Evolutionary conservation across 257 asterid species (phyloP).

Genomic region (Parsonsia alboflavescens): DNA sequence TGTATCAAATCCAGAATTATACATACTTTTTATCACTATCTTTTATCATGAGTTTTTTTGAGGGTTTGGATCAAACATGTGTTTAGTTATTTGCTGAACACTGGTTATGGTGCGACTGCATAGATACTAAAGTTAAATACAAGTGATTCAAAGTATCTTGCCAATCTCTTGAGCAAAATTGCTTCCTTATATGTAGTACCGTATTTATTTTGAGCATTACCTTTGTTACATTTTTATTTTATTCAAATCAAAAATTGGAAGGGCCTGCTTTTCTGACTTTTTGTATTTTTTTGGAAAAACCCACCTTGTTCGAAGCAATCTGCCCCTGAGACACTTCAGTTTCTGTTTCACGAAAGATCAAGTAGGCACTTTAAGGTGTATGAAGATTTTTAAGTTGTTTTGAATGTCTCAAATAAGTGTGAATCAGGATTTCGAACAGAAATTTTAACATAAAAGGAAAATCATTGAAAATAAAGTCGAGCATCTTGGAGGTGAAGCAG

Average conservation of each 20-base stretch:
- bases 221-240: background rate
- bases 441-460: background rate
- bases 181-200: background rate
- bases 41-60: background rate
- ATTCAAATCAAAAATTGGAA: background rate
- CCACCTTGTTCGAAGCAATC: background rate
- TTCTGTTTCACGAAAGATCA: background rate
- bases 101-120: background rate
- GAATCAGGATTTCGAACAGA: background rate
- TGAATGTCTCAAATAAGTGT: background rate
- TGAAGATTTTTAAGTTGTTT: background rate
- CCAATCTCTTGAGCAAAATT: background rate
- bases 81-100: background rate
- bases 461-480: background rate
- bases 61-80: background rate
- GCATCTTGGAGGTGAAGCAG: background rate
- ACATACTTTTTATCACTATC: no score
- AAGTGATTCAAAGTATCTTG: background rate
- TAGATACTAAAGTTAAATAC: background rate
- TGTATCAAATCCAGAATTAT: no score
- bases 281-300: no score
- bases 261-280: no score
- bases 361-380: background rate
- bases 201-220: background rate
- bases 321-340: background rate